phyloP scores from a whole-genome alignment of 164 flowering plant genomes.

The Vitis rotundifolia region DNA sequence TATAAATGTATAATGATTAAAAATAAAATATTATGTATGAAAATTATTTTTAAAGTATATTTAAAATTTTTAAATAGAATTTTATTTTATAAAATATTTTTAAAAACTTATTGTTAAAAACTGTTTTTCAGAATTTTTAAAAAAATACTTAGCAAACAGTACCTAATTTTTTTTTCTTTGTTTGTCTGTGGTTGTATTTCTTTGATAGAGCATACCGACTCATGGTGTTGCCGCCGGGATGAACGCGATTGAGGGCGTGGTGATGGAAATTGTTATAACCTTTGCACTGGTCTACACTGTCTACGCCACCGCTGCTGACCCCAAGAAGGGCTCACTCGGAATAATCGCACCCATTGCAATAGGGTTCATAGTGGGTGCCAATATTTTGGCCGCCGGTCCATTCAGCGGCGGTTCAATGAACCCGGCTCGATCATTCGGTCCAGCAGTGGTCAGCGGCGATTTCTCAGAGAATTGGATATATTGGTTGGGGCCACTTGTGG shows the following conservation, averaged over 20 bases:
- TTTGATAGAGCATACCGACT: conserved; percentile 48
- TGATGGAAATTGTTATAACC: conserved; percentile 62
- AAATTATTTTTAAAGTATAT: too few relatives aligned
- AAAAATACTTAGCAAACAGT: too few relatives aligned
- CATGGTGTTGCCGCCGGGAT: conserved; percentile 50
- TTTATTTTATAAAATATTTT: too few relatives aligned
- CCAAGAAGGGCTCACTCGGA: conserved; percentile 63
- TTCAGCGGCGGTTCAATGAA: conserved; percentile 80
- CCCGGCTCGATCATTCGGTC: conserved; percentile 79
- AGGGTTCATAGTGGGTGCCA: conserved; percentile 78
- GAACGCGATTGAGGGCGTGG: conserved; percentile 38
- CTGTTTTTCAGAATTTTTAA: accelerated
- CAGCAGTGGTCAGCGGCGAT: conserved; percentile 62
- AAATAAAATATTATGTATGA: too few relatives aligned
- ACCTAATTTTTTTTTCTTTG: too few relatives aligned
- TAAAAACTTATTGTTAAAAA: too few relatives aligned
- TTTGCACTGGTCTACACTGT: conserved; percentile 75
- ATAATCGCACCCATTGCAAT: conserved; percentile 73
- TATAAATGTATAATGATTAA: too few relatives aligned
- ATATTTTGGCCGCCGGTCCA: conserved; percentile 74
- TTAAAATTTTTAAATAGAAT: too few relatives aligned
- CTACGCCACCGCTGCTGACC: conserved; percentile 76
- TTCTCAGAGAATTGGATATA: conserved; percentile 60
- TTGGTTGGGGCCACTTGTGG: conserved; percentile 78
- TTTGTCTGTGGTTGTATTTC: too few relatives aligned